These are phyloP conservation scores for Coemansia sp. DNA, from an alignment of 192 early-diverging fungal genomes.

Conservation along the genomic window DNA sequence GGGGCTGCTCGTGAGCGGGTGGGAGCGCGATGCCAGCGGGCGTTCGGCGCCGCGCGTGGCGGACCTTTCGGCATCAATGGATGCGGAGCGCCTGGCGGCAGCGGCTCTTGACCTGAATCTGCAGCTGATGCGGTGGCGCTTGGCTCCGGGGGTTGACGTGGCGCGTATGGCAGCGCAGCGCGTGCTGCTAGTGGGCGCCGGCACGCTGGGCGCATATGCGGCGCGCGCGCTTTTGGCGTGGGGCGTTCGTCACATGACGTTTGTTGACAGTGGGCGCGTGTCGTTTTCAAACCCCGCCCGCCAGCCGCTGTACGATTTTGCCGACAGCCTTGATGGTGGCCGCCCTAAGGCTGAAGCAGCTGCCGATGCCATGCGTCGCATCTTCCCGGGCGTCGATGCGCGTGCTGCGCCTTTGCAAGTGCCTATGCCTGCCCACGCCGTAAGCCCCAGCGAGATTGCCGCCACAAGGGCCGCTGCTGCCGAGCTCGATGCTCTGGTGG, in stretches of 20 bases:
- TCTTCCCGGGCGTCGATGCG: slow-evolving; percentile 82
- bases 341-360: slow-evolving; percentile 86
- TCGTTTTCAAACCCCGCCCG: slow-evolving; percentile 96
- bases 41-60: slow-evolving; percentile 80
- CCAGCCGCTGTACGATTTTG: slow-evolving; percentile 90
- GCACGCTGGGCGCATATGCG: slow-evolving; percentile 94
- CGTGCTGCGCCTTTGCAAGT: slow-evolving; percentile 72
- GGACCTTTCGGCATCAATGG: slow-evolving; percentile 87
- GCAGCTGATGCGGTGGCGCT: slow-evolving; percentile 96
- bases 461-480: slow-evolving; percentile 35
- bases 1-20: slow-evolving; percentile 65
- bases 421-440: slow-evolving; percentile 96
- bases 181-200: slow-evolving; percentile 88
- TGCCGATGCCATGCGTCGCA: slow-evolving; percentile 65
- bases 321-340: slow-evolving; percentile 86
- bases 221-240: slow-evolving; percentile 85
- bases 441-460: slow-evolving; percentile 28
- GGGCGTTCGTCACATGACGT: slow-evolving; percentile 92
- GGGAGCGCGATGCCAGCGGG: slow-evolving; percentile 84
- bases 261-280: slow-evolving; percentile 89
- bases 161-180: slow-evolving; percentile 74
- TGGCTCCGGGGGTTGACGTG: slow-evolving; percentile 80
- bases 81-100: slow-evolving; percentile 79
- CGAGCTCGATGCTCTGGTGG: slow-evolving; percentile 65
- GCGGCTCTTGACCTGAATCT: slow-evolving; percentile 93